Base-by-base conservation (phyloP, 1,139 yeast species). In the Scheffersomyces illinoinensis region DNA sequence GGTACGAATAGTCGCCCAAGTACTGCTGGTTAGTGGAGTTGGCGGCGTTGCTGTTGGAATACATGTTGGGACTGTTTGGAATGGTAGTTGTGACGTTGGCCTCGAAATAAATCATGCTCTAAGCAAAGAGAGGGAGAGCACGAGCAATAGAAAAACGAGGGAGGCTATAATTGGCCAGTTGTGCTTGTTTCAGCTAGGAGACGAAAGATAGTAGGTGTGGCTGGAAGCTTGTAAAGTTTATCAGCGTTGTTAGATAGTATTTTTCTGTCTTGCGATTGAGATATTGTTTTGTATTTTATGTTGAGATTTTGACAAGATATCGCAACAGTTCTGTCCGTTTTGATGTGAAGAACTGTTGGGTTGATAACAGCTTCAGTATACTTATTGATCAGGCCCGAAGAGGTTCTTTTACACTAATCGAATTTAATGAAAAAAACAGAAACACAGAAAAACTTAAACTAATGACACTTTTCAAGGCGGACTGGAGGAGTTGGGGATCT, bases 1-100 rank as follows among this genome's bases (percentile, higher is more conserved):
- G 66, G 58, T 63, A 63, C 23, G 66, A 61, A 55, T 61, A 63
- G 20, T 62, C 66, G 23, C 62, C 60, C 55, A 63, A 54, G 57
- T 61, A 63, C 53, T 57, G 59, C 39, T 53, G 48, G 26, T 49
- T 53, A 53, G 23, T 48, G 56, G 47, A 55, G 56, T 55, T 54
- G 56, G 48, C 50, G 17, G 58, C 55, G 55, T 47, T 55, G 43
- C 54, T 57, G 56, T 54, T 55, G 53, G 57, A 53, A 55, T 59
- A 60, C 61, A 64, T 59, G 47, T 47, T 56, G 47, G 58, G 61
- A 43, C 58, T 57, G 26, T 59, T 63, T 53, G 69, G 66, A 54
- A 59, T 61, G 53, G 66, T 66, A 46, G 69, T 65, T 51, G 68
- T 64, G 52, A 65, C 64, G 64, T 65, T 66, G 54, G 69, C 68